Conservation (phyloP, 2,329 filamentous ascomycete species). For the Teratosphaeria epicoccoides region DNA sequence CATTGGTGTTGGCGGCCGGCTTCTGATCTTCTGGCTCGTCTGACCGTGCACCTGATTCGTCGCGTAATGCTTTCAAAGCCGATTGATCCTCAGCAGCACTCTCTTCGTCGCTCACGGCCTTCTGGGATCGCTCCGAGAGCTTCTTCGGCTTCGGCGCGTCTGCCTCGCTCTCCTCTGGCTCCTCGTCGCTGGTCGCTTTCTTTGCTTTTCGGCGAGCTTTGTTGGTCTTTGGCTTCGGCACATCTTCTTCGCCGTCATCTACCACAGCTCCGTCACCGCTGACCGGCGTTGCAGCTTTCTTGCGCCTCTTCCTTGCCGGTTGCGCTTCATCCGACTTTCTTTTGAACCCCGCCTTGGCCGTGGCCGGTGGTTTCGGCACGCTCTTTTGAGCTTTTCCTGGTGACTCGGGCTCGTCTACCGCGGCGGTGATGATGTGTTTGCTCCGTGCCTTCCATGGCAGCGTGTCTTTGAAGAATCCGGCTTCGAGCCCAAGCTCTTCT, state of each 20-base stretch:
- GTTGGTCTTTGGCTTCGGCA: neutral
- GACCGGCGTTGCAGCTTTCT: slow-evolving; percentile 11
- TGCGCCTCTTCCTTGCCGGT: slow-evolving; percentile 15
- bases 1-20: slow-evolving; percentile 4
- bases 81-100: neutral
- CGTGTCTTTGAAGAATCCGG: slow-evolving; percentile 46
- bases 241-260: slow-evolving; percentile 4
- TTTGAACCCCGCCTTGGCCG: slow-evolving; percentile 18
- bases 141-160: slow-evolving; percentile 4
- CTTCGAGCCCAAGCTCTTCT: slow-evolving; percentile 39
- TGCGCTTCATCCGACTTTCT: slow-evolving; percentile 21
- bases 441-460: slow-evolving; percentile 45
- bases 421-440: slow-evolving; percentile 42
- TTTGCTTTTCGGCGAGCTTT: neutral
- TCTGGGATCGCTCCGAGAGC: slow-evolving; percentile 1
- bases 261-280: slow-evolving; percentile 1
- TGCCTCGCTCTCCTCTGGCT: neutral
- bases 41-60: slow-evolving; percentile 1
- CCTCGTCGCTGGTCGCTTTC: slow-evolving; percentile 4
- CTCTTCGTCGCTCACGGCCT: neutral
- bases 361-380: slow-evolving; percentile 7
- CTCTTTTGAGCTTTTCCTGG: slow-evolving; percentile 13
- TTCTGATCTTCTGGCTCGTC: neutral
- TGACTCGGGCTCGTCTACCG: slow-evolving; percentile 32
- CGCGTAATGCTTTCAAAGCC: neutral